A percentile compares a stretch with the other conserved stretches of the same genome.
phyloP scores from a whole-genome alignment of 2,329 filamentous ascomycete genomes.

The Cercospora sp. region DNA sequence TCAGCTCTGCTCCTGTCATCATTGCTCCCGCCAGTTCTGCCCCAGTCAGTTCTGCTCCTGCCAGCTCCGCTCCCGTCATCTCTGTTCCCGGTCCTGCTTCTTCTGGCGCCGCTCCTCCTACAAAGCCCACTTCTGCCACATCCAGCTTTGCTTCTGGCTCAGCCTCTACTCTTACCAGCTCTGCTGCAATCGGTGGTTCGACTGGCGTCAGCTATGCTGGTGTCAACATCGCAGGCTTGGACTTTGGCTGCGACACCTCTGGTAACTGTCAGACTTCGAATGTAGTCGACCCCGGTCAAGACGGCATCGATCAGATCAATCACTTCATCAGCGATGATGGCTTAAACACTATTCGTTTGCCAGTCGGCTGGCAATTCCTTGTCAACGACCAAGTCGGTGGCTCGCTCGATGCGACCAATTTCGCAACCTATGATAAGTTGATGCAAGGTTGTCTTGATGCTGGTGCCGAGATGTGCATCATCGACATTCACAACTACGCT shows the following conservation, averaged over 20 bases:
- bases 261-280: constrained; percentile 42
- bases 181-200: background rate
- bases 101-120: background rate
- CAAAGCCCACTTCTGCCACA: background rate
- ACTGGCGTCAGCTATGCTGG: constrained; percentile 35
- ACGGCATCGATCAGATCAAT: constrained; percentile 50
- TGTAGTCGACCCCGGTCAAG: constrained; percentile 37
- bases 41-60: background rate
- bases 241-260: constrained; percentile 42
- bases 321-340: constrained; percentile 58
- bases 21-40: background rate
- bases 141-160: background rate
- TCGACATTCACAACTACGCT: constrained; percentile 38
- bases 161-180: background rate
- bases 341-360: constrained; percentile 60
- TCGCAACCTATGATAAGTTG: constrained; percentile 34
- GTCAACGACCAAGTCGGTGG: constrained; percentile 34
- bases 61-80: background rate
- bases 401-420: constrained; percentile 28
- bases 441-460: constrained; percentile 42
- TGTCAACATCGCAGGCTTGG: constrained; percentile 39
- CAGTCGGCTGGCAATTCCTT: constrained; percentile 43
- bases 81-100: background rate
- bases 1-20: background rate
- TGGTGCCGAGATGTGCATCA: constrained; percentile 35